Conservation (phyloP, 2,329 filamentous ascomycete genomes). For the Sporothrix brasiliensis region DNA sequence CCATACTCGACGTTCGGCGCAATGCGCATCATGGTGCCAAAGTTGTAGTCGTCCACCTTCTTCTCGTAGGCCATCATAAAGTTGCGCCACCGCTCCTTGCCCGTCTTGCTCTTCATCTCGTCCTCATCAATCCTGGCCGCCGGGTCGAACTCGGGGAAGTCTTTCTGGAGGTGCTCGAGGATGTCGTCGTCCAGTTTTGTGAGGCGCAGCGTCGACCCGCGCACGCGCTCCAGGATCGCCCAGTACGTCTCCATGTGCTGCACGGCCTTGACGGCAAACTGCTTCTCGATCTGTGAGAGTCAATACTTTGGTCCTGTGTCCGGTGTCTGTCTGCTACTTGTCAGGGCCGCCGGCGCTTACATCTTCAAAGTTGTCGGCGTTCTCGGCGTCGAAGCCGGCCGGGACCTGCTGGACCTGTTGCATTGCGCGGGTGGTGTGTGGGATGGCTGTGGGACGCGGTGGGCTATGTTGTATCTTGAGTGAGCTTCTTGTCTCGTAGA, state of each 20-base stretch:
- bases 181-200: slow-evolving; percentile 97
- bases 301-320: not conserved
- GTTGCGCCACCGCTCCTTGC: slow-evolving; percentile 92
- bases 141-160: slow-evolving; percentile 92
- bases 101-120: slow-evolving; percentile 94
- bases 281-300: slow-evolving; percentile 84
- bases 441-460: not conserved
- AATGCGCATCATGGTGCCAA: slow-evolving; percentile 86
- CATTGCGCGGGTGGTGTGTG: slow-evolving; percentile 33
- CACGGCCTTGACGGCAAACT: slow-evolving; percentile 97
- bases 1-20: slow-evolving; percentile 82
- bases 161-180: slow-evolving; percentile 79
- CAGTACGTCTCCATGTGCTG: slow-evolving; percentile 98
- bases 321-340: not conserved
- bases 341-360: slow-evolving; percentile 45
- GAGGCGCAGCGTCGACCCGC: slow-evolving; percentile 83
- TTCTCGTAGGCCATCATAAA: slow-evolving; percentile 96
- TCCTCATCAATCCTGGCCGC: slow-evolving; percentile 81
- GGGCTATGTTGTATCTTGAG: not conserved
- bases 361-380: slow-evolving; percentile 59
- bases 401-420: slow-evolving; percentile 49
- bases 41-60: slow-evolving; percentile 96
- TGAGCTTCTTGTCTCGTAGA: not conserved
- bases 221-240: slow-evolving; percentile 88
- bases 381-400: slow-evolving; percentile 62